Conservation (phyloP, 2,329 filamentous ascomycete genomes). For the Xylariaceae sp. region DNA sequence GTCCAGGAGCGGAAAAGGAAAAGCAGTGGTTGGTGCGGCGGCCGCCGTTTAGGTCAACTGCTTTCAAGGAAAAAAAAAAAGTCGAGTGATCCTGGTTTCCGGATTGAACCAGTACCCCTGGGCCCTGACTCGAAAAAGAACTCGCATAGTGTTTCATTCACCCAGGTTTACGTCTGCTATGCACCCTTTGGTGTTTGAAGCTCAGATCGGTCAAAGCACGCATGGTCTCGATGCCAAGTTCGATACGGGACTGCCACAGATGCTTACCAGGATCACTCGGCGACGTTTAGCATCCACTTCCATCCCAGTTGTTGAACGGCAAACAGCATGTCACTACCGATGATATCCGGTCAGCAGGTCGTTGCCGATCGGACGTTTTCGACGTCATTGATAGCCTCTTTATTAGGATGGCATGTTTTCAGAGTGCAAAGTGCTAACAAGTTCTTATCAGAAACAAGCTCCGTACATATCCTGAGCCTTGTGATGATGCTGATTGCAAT, state of each 20-base stretch:
- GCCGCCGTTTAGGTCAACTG: constrained; percentile 7
- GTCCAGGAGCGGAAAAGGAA: not conserved
- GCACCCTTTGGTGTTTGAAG: not conserved
- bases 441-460: not conserved
- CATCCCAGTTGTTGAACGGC: not conserved
- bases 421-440: not conserved
- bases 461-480: not conserved
- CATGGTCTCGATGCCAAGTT: not conserved
- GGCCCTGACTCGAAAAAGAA: constrained; percentile 3
- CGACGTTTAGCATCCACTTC: not conserved
- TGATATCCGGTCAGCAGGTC: not conserved
- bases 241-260: not conserved
- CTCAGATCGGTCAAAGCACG: not conserved
- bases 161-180: not conserved
- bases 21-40: constrained; percentile 1
- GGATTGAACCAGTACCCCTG: constrained; percentile 5
- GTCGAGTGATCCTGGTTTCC: constrained; percentile 15
- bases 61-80: not conserved
- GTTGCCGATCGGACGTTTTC: not conserved
- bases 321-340: not conserved
- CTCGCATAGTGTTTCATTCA: not conserved
- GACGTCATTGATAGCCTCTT: not conserved
- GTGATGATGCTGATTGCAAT: not conserved
- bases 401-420: not conserved
- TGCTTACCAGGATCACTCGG: not conserved